Percentiles rank a stretch among this genome's conserved stretches.
Evolutionary conservation across 1,139 yeast genomes (phyloP).

Genomic region (Blastobotrys indianensis): DNA sequence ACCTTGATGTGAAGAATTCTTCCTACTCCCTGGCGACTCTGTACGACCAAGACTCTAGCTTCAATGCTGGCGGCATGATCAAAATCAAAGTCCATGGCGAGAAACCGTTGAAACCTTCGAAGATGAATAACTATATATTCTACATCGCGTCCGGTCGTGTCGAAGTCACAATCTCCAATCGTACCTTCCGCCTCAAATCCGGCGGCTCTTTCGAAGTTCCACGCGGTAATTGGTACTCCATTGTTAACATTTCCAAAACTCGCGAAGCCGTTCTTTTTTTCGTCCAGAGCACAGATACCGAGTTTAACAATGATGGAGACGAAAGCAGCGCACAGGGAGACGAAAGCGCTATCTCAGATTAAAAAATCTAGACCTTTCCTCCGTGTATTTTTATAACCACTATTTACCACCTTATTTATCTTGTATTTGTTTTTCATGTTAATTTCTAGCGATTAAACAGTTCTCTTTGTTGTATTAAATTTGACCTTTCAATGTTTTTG

Average conservation of each 20-base stretch:
- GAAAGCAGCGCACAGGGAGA: neutral
- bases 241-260: slow-evolving; percentile 47
- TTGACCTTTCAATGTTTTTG: too few species aligned
- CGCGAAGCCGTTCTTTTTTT: slow-evolving; percentile 62
- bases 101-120: slow-evolving; percentile 60
- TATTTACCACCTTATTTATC: too few species aligned
- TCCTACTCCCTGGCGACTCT: slow-evolving; percentile 59
- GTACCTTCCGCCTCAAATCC: slow-evolving; percentile 53
- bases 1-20: slow-evolving; percentile 44
- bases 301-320: slow-evolving; percentile 17
- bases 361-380: neutral
- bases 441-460: neutral
- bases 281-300: slow-evolving; percentile 56
- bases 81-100: slow-evolving; percentile 52
- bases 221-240: slow-evolving; percentile 64
- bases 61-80: slow-evolving; percentile 72
- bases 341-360: neutral
- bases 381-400: neutral
- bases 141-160: slow-evolving; percentile 66
- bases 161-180: slow-evolving; percentile 60
- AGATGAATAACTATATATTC: slow-evolving; percentile 64
- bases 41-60: slow-evolving; percentile 60
- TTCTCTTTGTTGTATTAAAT: neutral
- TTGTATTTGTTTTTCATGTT: neutral
- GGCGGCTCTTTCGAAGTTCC: slow-evolving; percentile 86